Percentiles rank a stretch among this genome's conserved stretches.
Evolutionary conservation across 805 yeast genomes (phyloP).

Genomic region (Cyberlindnera meyerae): DNA sequence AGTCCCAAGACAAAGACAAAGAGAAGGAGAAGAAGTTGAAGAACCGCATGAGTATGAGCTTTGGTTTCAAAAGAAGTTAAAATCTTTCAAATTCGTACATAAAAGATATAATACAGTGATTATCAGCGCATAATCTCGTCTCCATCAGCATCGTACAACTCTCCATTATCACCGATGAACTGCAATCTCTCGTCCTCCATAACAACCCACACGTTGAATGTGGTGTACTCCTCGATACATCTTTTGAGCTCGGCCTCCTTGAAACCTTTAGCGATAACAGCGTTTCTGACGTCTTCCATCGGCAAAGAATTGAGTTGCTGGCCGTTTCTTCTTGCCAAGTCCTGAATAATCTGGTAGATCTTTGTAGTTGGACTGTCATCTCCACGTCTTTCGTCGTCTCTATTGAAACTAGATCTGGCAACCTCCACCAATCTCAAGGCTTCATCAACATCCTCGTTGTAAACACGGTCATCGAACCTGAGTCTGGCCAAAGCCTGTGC

Average conservation of each 20-base stretch:
- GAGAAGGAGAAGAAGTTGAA: conserved; percentile 15
- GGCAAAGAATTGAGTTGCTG: conserved; percentile 32
- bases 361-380: conserved; percentile 68
- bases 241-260: conserved; percentile 72
- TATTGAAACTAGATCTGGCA: conserved; percentile 72
- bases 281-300: conserved; percentile 48
- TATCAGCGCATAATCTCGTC: conserved; percentile 12
- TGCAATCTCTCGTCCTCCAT: conserved; percentile 62
- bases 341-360: conserved; percentile 67
- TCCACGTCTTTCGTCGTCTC: conserved; percentile 43
- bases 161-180: conserved; percentile 34
- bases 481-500: conserved; percentile 93
- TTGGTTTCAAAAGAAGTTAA: conserved; percentile 11
- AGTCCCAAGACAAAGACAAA: conserved; percentile 1
- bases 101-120: too few relatives aligned
- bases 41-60: conserved; percentile 25
- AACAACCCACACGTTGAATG: conserved; percentile 69
- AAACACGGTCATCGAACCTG: conserved; percentile 70
- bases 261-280: conserved; percentile 75
- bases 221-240: conserved; percentile 70
- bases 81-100: too few relatives aligned
- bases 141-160: conserved; percentile 13
- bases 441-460: conserved; percentile 85
- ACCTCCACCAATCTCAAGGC: conserved; percentile 83
- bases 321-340: conserved; percentile 41